These are phyloP conservation scores for Xylaria acuta DNA, from an alignment of 495 filamentous ascomycete genomes.

Conservation along the genomic window DNA sequence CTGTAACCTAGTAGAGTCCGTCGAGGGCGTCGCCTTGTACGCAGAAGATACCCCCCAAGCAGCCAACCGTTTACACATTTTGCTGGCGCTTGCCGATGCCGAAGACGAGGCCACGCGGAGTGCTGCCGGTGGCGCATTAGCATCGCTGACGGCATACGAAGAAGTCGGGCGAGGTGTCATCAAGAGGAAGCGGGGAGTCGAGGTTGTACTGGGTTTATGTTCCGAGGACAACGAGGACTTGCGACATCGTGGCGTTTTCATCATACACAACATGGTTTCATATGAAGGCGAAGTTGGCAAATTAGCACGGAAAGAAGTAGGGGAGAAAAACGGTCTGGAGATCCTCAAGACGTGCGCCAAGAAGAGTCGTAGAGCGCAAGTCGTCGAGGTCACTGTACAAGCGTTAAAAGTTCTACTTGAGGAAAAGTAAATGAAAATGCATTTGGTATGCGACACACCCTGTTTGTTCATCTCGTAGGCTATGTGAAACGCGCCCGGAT, in stretches of 20 bases:
- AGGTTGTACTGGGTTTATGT: constrained; percentile 75
- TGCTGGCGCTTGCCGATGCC: constrained; percentile 85
- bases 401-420: constrained; percentile 66
- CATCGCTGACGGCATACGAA: constrained; percentile 80
- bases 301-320: constrained; percentile 53
- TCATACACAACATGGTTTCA: constrained; percentile 67
- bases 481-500: background rate
- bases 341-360: constrained; percentile 67
- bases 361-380: constrained; percentile 65
- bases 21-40: constrained; percentile 76
- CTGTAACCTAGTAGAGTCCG: constrained; percentile 86
- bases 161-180: constrained; percentile 71
- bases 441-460: background rate
- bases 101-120: constrained; percentile 79
- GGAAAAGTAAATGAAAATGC: constrained; percentile 32
- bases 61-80: constrained; percentile 73
- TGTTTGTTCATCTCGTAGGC: background rate
- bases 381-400: constrained; percentile 68
- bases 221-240: constrained; percentile 76
- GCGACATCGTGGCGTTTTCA: constrained; percentile 78
- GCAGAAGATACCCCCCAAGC: constrained; percentile 72
- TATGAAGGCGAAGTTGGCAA: constrained; percentile 59
- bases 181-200: constrained; percentile 69
- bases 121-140: constrained; percentile 87
- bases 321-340: constrained; percentile 61